A percentile compares a stretch with the other conserved stretches of the same genome.
Evolutionary conservation across 2,329 filamentous ascomycete genomes (phyloP).

Genomic region (Trematosphaeria pertusa): DNA sequence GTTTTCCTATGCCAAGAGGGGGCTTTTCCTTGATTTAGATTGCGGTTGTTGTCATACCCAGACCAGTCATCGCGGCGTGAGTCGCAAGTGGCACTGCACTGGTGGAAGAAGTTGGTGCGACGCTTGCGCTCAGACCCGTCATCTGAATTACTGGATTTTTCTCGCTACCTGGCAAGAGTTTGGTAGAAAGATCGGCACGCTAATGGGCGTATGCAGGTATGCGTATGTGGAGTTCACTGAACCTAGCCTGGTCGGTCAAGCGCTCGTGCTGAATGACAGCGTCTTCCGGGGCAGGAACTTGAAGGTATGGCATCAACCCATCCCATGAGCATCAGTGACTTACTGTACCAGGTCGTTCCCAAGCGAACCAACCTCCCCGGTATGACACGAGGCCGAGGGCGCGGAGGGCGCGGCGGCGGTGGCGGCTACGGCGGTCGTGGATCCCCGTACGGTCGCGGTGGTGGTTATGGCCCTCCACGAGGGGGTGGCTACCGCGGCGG

Average conservation of each 20-base stretch:
- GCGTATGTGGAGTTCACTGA: conserved; percentile 99
- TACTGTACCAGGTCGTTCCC: conserved; percentile 69
- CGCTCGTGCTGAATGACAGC: conserved; percentile 94
- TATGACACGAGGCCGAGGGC: conserved; percentile 78
- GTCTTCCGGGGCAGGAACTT: conserved; percentile 93
- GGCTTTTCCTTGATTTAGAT: conserved; percentile 38
- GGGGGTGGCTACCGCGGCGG: conserved; percentile 53
- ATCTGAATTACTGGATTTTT: conserved; percentile 30
- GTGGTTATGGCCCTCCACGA: conserved; percentile 57
- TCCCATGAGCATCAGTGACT: conserved; percentile 13
- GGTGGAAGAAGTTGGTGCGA: too few species aligned
- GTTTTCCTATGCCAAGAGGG: conserved; percentile 53
- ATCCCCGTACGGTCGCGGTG: conserved; percentile 51
- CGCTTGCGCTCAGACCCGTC: conserved; percentile 8
- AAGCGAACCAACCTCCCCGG: conserved; percentile 97
- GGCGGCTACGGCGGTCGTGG: conserved; percentile 59
- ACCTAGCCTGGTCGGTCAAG: conserved; percentile 89
- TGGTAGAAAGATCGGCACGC: conserved; percentile 61
- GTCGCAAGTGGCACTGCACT: too few species aligned
- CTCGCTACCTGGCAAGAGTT: conserved; percentile 65
- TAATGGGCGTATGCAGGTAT: conserved; percentile 71
- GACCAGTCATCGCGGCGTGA: too few species aligned
- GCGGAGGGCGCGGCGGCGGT: conserved; percentile 51
- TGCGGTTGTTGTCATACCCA: conserved; percentile 5
- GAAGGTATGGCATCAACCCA: conserved; percentile 69